Evolutionary conservation across 495 filamentous ascomycete genomes (phyloP), one percentile per base, ranked within the genome.

Genomic region (Emericellopsis terricola): DNA sequence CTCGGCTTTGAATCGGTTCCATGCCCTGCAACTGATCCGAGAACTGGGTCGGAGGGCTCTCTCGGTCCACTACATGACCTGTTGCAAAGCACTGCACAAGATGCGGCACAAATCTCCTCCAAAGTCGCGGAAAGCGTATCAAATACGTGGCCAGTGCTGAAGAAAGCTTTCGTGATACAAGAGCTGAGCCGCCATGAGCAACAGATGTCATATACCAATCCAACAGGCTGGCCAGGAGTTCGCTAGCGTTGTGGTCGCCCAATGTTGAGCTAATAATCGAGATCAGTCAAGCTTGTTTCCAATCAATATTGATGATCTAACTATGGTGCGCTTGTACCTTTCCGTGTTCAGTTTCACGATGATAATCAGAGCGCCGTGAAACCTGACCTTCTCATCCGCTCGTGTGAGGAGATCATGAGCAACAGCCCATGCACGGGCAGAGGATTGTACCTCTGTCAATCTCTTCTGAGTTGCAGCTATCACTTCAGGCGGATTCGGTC

Each of bases 301-400:
- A n/a, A n/a, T n/a, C n/a, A n/a, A n/a, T n/a, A n/a, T n/a, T n/a
- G n/a, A n/a, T n/a, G n/a, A n/a, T n/a, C n/a, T n/a, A n/a, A n/a
- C n/a, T n/a, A n/a, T 2, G 18, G n/a, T 27, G 2, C 31, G 19
- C 8, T 43, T 55, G 33, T 57, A 81, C 81, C 70, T 80, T 48
- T 87, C 79, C 21, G 70, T 67, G 42, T 94, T 94, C 32, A 94
- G 62, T 56, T 94, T 94, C 31, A 94, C 76, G 11, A 77, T 89
- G 45, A 93, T 82, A 0, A 86, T 94, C 39, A 92, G 63, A 19
- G 87, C 89, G n/a, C 80, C 89, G 50, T 85, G 94, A 59, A 94
- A 97, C 27, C 78, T 73, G 45, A 85, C 71, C 33, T 84, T 71
- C 19, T 76, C 65, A 43, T 74, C 70, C 2, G 65, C 56, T 39